Evolutionary conservation across 805 yeast genomes (phyloP), one percentile per base, ranked within the genome.

Genomic region (Brettanomyces bruxellensis): DNA sequence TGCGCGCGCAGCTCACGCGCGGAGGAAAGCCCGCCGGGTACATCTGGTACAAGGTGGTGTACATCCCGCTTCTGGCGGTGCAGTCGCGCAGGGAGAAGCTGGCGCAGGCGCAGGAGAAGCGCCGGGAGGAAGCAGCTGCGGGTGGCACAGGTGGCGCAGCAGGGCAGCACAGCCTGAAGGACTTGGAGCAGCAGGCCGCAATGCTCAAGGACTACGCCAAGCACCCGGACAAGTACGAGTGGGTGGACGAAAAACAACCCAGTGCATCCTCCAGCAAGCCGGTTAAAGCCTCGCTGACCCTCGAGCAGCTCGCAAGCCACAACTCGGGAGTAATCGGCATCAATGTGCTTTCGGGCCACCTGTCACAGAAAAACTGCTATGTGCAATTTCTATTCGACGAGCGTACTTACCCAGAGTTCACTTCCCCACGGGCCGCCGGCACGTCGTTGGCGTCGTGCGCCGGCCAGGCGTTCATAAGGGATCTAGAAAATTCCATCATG

Each of bases 321-420:
- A 74, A 81, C 56, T 72, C 86, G 25, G 95, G 95, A 67, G 71
- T 74, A 38, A 57, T 84, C 43, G 72, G 76, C 32, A 71, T 83
- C 37, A 78, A 78, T 55, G 49, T 85, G 23, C 40, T 71, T 7
- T 59, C 63, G 8, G 90, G 86, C 46, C 58, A 56, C 9, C 68
- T 81, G 43, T 71, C 66, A 52, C 64, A 77, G 2, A 79, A 75
- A 23, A 38, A 42, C 43, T 59, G 73, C 4, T 76, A 61, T 52
- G 68, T 84, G 32, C 86, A 82, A 51, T 65, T 78, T 13, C 66
- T 81, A 45, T 70, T 83, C 50, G 95, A 86, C 62, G 90, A 85
- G 55, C 67, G 70, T 37, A 69, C 72, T 1, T 73, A 70, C 44
- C 88, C 93, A 2, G 71, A 78, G 3, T 78, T 76, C 47, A 69